phyloP scores from a whole-genome alignment of 768 basidiomycete species.

The Gloeopeniophorella convolvens region DNA sequence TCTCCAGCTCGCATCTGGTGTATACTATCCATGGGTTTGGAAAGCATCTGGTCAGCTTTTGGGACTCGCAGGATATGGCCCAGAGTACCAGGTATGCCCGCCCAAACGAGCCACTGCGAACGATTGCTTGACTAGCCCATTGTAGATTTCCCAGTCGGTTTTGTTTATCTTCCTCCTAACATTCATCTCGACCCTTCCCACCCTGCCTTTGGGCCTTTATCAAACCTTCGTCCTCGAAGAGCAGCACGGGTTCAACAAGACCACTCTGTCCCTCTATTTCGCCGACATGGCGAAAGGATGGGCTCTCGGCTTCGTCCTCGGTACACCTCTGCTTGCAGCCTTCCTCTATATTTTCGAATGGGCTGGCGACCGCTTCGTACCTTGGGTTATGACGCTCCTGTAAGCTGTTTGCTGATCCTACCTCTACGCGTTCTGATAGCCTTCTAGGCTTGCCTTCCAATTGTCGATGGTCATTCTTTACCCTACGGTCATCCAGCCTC shows the following conservation, averaged over 20 bases:
- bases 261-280: constrained; percentile 67
- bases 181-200: constrained; percentile 57
- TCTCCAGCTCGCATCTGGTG: constrained; percentile 61
- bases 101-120: background rate
- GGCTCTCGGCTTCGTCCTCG: constrained; percentile 62
- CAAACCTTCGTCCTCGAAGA: constrained; percentile 92
- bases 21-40: constrained; percentile 80
- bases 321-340: constrained; percentile 77
- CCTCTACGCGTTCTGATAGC: background rate
- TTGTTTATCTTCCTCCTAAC: constrained; percentile 65
- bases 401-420: constrained; percentile 35
- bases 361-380: constrained; percentile 90
- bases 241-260: constrained; percentile 97
- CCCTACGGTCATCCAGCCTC: constrained; percentile 84
- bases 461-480: constrained; percentile 77
- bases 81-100: constrained; percentile 62
- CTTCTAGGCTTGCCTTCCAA: constrained; percentile 68
- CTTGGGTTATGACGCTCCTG: constrained; percentile 93
- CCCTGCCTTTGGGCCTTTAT: constrained; percentile 74
- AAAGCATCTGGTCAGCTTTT: constrained; percentile 46
- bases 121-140: background rate
- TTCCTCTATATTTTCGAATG: constrained; percentile 89
- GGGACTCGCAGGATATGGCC: constrained; percentile 51
- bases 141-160: constrained; percentile 79
- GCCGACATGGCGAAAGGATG: constrained; percentile 78